A percentile compares a stretch with the other conserved stretches of the same genome.
These are phyloP conservation scores for Pouteria campechiana DNA, from an alignment of 179 eudicot species.

Conservation along the genomic window DNA sequence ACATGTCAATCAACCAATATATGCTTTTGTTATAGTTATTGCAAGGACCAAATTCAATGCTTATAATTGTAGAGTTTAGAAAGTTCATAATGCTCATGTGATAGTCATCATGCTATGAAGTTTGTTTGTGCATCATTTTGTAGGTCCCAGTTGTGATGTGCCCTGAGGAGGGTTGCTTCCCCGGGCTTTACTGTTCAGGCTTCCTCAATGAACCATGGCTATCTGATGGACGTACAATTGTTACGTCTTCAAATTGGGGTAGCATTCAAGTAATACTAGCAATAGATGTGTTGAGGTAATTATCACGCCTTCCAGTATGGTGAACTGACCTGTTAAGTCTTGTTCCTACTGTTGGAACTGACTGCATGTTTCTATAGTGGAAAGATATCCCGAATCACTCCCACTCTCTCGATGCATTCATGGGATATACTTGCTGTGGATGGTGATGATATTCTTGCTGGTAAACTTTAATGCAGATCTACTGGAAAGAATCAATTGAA, in stretches of 20 bases:
- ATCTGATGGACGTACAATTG: constrained; percentile 73
- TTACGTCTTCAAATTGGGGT: constrained; percentile 76
- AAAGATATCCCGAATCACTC: constrained; percentile 49
- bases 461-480: constrained; percentile 18
- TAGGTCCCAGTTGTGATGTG: constrained; percentile 91
- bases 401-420: constrained; percentile 42
- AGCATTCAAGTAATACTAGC: constrained; percentile 69
- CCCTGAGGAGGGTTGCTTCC: constrained; percentile 66
- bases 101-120: no score
- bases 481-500: not conserved
- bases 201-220: constrained; percentile 72
- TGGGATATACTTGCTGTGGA: constrained; percentile 79
- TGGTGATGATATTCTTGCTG: constrained; percentile 76
- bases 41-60: no score
- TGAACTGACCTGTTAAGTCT: not conserved
- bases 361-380: constrained; percentile 36
- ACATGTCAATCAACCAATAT: no score
- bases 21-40: no score
- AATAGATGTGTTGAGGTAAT: constrained; percentile 58
- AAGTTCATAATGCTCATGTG: no score
- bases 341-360: constrained; percentile 2
- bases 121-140: constrained; percentile 3
- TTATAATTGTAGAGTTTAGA: no score
- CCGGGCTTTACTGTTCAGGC: constrained; percentile 59
- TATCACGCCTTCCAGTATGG: not conserved